phyloP scores from a whole-genome alignment of 306 rosid genomes.

The Prunus fruticosa region DNA sequence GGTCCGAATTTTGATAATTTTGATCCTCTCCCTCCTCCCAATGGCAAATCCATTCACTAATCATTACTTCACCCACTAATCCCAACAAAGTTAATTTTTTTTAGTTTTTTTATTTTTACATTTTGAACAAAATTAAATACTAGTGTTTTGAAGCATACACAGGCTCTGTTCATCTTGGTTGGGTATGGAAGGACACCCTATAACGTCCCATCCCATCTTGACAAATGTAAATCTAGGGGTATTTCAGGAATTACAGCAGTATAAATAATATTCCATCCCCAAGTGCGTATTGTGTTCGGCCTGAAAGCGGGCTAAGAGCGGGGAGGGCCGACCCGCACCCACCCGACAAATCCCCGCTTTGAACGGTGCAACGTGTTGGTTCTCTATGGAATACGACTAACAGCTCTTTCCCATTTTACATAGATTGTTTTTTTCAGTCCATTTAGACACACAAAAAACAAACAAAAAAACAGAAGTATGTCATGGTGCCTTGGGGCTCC shows the following conservation, averaged over 20 bases:
- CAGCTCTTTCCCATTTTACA: constrained; percentile 28
- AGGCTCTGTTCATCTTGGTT: constrained; percentile 28
- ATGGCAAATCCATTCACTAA: constrained; percentile 42
- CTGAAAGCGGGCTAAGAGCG: constrained; percentile 14
- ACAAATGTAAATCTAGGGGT: neutral
- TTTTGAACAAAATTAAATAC: neutral
- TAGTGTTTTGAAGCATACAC: constrained; percentile 35
- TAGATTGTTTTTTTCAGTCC: constrained; percentile 10
- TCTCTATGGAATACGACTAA: constrained; percentile 28
- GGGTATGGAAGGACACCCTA: constrained; percentile 42
- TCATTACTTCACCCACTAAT: constrained; percentile 69
- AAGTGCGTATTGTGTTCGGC: constrained; percentile 23
- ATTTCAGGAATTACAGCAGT: neutral
- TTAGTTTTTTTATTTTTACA: too few species aligned
- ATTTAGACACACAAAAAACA: neutral
- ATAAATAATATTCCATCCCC: neutral
- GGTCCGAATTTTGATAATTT: constrained; percentile 54
- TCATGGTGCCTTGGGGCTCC: constrained; percentile 45
- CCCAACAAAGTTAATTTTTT: constrained; percentile 17
- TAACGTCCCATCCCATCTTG: too few species aligned
- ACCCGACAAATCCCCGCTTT: constrained; percentile 53
- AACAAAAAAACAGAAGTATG: neutral
- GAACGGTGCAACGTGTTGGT: constrained; percentile 39
- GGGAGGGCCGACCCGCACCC: constrained; percentile 26
- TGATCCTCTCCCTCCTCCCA: neutral